Conservation (phyloP, 805 yeast species). For the Grigorovia jiainica region DNA sequence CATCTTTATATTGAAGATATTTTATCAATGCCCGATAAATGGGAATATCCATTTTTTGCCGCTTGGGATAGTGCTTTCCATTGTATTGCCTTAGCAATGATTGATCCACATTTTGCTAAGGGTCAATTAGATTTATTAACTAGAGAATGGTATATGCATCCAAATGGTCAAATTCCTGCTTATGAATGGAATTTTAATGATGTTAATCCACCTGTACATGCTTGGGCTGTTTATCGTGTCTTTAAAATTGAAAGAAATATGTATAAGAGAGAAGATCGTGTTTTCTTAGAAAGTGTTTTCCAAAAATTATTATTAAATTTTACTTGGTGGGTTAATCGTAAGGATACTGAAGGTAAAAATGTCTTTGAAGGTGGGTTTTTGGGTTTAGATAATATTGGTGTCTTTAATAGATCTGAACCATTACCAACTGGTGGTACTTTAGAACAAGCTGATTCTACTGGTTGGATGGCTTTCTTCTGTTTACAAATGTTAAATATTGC, state of each 20-base stretch:
- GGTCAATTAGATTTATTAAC: constrained; percentile 77
- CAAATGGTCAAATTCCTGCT: constrained; percentile 93
- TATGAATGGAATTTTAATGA: constrained; percentile 95
- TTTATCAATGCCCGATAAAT: constrained; percentile 84
- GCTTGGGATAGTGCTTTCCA: constrained; percentile 98
- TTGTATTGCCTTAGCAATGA: constrained; percentile 85
- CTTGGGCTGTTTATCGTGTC: constrained; percentile 88
- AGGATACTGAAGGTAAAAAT: constrained; percentile 78
- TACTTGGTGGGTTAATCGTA: constrained; percentile 97
- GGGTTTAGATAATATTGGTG: constrained; percentile 87
- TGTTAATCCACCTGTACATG: constrained; percentile 95
- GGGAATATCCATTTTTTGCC: constrained; percentile 94
- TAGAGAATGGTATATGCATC: constrained; percentile 96
- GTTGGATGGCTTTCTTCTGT: constrained; percentile 94
- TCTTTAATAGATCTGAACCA: constrained; percentile 88
- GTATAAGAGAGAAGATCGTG: constrained; percentile 73
- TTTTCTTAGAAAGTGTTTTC: constrained; percentile 80
- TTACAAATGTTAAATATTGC: constrained; percentile 90
- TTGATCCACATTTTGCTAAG: constrained; percentile 88
- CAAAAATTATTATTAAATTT: constrained; percentile 82
- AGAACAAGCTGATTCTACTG: constrained; percentile 93
- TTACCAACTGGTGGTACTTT: constrained; percentile 85
- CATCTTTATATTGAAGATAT: constrained; percentile 84
- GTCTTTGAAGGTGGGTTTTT: constrained; percentile 91
- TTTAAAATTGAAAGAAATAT: constrained; percentile 81